Percentiles rank a stretch among this genome's conserved stretches.
phyloP scores from a whole-genome alignment of 1,284 basidiomycete genomes.

The Limonomyces culmigenus region DNA sequence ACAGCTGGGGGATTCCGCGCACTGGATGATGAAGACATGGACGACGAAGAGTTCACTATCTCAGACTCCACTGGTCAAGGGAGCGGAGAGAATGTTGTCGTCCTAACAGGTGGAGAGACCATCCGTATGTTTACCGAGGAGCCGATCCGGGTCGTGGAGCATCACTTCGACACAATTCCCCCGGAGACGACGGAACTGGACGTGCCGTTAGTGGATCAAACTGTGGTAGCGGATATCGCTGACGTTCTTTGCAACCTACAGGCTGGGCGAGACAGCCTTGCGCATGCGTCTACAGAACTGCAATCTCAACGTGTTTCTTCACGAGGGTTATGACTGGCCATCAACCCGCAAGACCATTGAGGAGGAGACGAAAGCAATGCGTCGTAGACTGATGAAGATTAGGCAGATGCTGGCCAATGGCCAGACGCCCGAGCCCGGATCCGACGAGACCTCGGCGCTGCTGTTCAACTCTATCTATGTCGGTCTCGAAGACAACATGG shows the following conservation, averaged over 20 bases:
- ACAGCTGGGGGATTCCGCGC: conserved; percentile 61
- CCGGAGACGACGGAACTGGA: conserved; percentile 24
- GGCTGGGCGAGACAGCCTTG: conserved; percentile 29
- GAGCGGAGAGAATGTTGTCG: conserved; percentile 38
- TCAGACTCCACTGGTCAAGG: conserved; percentile 13
- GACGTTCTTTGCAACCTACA: too few species aligned
- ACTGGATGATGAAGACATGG: conserved; percentile 50
- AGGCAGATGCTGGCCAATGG: conserved; percentile 88
- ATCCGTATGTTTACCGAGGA: conserved; percentile 56
- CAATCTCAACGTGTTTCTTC: conserved; percentile 53
- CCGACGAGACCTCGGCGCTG: conserved; percentile 64
- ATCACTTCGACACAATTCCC: conserved; percentile 55
- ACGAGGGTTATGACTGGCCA: conserved; percentile 91
- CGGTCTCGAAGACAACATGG: conserved; percentile 58
- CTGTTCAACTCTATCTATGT: conserved; percentile 92
- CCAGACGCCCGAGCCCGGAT: conserved; percentile 69
- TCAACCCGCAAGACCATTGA: conserved; percentile 78
- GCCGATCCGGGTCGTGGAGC: conserved; percentile 42
- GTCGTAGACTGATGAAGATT: conserved; percentile 77
- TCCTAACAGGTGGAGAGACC: conserved; percentile 67
- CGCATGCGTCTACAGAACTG: conserved; percentile 42
- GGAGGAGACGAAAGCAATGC: conserved; percentile 77
- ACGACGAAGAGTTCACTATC: conserved; percentile 39
- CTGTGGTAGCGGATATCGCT: conserved; percentile 1
- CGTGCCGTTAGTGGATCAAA: background rate